Conservation (phyloP, 768 basidiomycete genomes). For the Boletus sp. region DNA sequence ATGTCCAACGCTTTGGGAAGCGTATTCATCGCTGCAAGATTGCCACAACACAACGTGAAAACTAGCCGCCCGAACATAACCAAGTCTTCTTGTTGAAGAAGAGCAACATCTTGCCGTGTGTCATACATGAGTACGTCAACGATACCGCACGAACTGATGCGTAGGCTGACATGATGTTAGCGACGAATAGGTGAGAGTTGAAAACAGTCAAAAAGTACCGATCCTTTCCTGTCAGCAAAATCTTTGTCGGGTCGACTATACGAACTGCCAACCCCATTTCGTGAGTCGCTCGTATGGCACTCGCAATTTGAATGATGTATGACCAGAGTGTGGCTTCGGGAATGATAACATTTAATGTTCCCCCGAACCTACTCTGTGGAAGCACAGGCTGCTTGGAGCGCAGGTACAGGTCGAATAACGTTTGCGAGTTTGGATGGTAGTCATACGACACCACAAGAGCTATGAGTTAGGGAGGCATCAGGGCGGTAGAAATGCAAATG, state of each 20-base stretch:
- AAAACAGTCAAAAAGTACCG: constrained; percentile 42
- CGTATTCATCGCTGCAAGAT: constrained; percentile 52
- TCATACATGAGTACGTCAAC: constrained; percentile 84
- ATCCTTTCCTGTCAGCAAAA: constrained; percentile 87
- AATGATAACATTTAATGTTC: constrained; percentile 34
- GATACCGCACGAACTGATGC: constrained; percentile 84
- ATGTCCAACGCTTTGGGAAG: constrained; percentile 72
- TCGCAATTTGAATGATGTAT: constrained; percentile 86
- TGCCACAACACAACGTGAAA: constrained; percentile 74
- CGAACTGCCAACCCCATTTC: constrained; percentile 76
- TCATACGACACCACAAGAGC: constrained; percentile 91
- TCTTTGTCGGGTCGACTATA: constrained; percentile 81
- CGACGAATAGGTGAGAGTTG: neutral
- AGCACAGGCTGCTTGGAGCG: constrained; percentile 47
- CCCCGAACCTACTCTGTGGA: constrained; percentile 36
- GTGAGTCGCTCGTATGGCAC: constrained; percentile 84
- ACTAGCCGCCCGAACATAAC: constrained; percentile 82
- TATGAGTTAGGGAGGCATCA: constrained; percentile 29
- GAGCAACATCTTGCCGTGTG: constrained; percentile 52
- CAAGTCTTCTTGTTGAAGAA: constrained; percentile 85
- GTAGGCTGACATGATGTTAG: constrained; percentile 47
- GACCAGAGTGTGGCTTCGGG: constrained; percentile 88
- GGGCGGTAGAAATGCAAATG: constrained; percentile 1
- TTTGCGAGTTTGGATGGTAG: constrained; percentile 80
- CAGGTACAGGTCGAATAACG: constrained; percentile 76